These are phyloP conservation scores for Styphnolobium japonicum DNA, from an alignment of 306 rosid species.

Conservation along the genomic window DNA sequence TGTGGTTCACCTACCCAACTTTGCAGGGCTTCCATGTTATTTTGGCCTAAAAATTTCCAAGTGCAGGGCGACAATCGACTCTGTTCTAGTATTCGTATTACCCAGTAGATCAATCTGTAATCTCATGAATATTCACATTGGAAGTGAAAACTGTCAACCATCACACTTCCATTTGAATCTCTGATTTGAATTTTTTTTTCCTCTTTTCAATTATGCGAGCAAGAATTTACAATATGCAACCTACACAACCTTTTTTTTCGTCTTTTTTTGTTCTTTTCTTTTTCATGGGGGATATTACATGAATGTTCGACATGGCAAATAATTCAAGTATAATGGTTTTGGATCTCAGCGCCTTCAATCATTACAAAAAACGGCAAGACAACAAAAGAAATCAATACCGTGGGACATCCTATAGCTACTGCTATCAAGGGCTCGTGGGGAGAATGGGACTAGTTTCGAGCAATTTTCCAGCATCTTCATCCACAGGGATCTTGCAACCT, in stretches of 20 bases:
- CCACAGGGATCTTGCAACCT: conserved; percentile 62
- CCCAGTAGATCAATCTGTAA: too few species aligned
- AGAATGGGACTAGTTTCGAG: conserved; percentile 33
- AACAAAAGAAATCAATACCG: background rate
- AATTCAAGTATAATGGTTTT: background rate
- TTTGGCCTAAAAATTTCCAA: too few species aligned
- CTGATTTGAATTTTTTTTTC: background rate
- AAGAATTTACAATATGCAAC: conserved; percentile 22
- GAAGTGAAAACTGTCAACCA: background rate
- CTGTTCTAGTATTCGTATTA: too few species aligned
- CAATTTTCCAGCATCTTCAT: conserved; percentile 59
- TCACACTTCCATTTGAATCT: background rate
- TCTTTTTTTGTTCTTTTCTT: background rate
- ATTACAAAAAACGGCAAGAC: background rate
- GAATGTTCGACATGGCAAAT: background rate
- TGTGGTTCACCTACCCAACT: too few species aligned
- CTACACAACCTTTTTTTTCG: too few species aligned
- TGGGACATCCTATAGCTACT: conserved; percentile 27
- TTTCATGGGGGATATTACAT: background rate
- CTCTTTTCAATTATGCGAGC: background rate
- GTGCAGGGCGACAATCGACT: too few species aligned
- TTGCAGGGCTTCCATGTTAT: too few species aligned
- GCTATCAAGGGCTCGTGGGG: conserved; percentile 45
- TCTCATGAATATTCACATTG: too few species aligned
- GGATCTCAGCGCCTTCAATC: background rate